These are phyloP conservation scores for Xylaria flabelliformis DNA, from an alignment of 495 filamentous ascomycete species.

Conservation along the genomic window DNA sequence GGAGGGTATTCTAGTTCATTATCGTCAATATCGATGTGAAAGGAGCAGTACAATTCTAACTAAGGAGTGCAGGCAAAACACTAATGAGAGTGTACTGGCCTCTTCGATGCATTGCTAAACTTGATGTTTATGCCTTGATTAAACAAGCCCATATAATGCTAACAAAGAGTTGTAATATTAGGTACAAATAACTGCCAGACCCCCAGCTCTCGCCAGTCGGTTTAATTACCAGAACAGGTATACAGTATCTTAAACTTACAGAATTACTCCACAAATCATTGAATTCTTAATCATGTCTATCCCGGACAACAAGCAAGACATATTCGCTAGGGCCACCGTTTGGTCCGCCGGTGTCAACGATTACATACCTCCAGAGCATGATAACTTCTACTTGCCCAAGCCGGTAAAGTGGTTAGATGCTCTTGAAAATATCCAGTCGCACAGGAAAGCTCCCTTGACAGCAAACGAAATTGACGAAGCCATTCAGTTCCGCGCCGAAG, in stretches of 20 bases:
- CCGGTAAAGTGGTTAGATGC: neutral
- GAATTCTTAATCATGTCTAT: neutral
- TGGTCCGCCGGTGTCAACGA: neutral
- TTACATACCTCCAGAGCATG: neutral
- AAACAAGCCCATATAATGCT: neutral
- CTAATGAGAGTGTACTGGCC: too few relatives aligned
- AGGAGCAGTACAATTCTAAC: neutral
- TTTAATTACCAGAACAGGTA: neutral
- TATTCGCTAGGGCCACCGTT: neutral
- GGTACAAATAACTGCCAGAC: neutral
- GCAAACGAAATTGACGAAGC: constrained; percentile 6
- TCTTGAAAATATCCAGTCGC: constrained; percentile 3
- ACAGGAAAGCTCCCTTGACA: neutral
- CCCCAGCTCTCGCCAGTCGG: neutral
- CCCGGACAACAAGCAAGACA: neutral
- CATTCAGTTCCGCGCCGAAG: neutral
- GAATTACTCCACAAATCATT: neutral
- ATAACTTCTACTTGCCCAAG: neutral
- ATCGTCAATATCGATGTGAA: neutral
- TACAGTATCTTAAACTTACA: neutral
- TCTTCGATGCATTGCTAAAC: neutral
- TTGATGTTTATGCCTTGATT: neutral
- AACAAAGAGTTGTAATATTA: neutral
- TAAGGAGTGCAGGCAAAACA: neutral
- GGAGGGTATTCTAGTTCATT: neutral